These are phyloP conservation scores for Elymus sibiricus DNA, from an alignment of 176 grass and related monocot species.

Conservation along the genomic window DNA sequence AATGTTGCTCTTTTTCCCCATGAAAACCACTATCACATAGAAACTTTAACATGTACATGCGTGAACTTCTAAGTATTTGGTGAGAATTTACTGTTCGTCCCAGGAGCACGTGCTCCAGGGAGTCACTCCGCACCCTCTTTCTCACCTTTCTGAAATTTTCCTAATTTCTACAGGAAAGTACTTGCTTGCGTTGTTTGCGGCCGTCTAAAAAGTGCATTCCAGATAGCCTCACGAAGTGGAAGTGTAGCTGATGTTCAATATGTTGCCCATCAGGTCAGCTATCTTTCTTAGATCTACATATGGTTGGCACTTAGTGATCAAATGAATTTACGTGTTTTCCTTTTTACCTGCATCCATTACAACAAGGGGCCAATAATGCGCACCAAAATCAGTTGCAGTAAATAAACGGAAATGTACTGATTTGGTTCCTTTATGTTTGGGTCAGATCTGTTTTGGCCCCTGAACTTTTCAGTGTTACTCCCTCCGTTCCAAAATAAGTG, in stretches of 20 bases:
- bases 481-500: too few species aligned
- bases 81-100: background rate
- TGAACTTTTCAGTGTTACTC: conserved; percentile 7
- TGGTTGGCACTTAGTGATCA: conserved; percentile 4
- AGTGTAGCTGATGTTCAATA: conserved; percentile 97
- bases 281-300: conserved; percentile 21
- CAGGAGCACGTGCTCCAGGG: background rate
- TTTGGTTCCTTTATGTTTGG: background rate
- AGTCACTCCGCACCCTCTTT: background rate
- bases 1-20: background rate
- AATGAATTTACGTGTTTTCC: background rate
- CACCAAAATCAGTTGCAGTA: background rate
- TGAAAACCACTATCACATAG: background rate
- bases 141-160: conserved; percentile 20
- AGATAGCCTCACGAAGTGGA: conserved; percentile 93
- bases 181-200: conserved; percentile 88
- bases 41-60: background rate
- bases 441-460: conserved; percentile 3
- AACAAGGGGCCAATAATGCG: conserved; percentile 3
- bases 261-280: conserved; percentile 91
- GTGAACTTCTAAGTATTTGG: background rate
- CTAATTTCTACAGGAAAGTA: conserved; percentile 77
- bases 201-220: conserved; percentile 94
- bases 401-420: background rate
- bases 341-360: background rate